Conservation (phyloP, 768 basidiomycete genomes). For the Pleurotus salmoneostramineus region DNA sequence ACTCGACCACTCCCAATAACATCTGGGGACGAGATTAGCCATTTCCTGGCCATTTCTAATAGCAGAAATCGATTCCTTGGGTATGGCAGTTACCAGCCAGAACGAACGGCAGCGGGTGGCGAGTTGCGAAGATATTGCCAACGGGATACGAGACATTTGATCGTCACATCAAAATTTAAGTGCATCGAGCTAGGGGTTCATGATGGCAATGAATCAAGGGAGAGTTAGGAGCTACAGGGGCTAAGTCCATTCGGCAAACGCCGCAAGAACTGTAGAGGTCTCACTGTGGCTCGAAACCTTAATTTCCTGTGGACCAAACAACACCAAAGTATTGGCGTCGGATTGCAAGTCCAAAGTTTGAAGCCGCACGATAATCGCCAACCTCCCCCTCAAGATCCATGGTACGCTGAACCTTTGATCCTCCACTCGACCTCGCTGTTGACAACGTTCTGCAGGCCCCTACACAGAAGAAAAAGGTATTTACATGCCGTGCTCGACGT, state of each 20-base stretch:
- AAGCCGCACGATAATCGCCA: conserved; percentile 51
- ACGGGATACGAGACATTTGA: too few species aligned
- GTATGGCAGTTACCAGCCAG: too few species aligned
- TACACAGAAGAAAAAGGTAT: conserved; percentile 56
- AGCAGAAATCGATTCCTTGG: too few species aligned
- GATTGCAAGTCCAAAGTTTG: conserved; percentile 23
- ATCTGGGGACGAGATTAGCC: too few species aligned
- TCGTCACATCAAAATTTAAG: too few species aligned
- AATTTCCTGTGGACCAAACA: conserved; percentile 38
- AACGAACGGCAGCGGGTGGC: too few species aligned
- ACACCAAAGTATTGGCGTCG: conserved; percentile 32
- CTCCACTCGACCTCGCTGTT: neutral
- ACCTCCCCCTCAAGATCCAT: conserved; percentile 53
- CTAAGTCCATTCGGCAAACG: conserved; percentile 19
- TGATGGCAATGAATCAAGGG: too few species aligned
- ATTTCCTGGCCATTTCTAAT: too few species aligned
- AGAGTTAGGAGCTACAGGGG: neutral
- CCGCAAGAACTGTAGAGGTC: conserved; percentile 48
- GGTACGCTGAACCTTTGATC: conserved; percentile 36
- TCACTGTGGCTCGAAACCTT: conserved; percentile 37
- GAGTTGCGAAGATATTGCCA: too few species aligned
- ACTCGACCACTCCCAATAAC: too few species aligned
- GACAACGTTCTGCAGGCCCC: conserved; percentile 36
- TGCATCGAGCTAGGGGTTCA: too few species aligned
- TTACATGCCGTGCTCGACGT: conserved; percentile 2